These are phyloP conservation scores for Geotrichum restrictum DNA, from an alignment of 1,139 yeast species.

Conservation along the genomic window DNA sequence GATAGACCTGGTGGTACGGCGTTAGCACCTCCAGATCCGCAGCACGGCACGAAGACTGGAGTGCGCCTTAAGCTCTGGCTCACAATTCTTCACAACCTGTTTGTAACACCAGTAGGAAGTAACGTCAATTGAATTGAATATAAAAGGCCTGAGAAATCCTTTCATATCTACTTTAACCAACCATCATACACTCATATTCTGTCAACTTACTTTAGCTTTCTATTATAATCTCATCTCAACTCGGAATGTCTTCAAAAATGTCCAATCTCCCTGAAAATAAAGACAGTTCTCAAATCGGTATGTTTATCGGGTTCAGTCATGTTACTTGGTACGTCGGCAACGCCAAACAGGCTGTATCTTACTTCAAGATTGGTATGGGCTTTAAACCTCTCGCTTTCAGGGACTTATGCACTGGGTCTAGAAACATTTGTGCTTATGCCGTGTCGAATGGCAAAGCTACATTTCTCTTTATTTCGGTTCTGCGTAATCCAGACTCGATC, in stretches of 20 bases:
- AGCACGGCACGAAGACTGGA: no score
- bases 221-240: background rate
- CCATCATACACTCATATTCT: background rate
- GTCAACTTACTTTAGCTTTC: background rate
- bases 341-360: conserved; percentile 60
- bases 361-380: conserved; percentile 56
- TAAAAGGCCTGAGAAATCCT: no score
- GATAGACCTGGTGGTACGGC: no score
- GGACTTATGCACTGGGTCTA: conserved; percentile 67
- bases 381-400: conserved; percentile 58
- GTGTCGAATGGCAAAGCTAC: conserved; percentile 53
- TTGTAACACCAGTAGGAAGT: no score
- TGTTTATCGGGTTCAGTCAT: conserved; percentile 44
- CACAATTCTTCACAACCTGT: no score
- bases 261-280: background rate
- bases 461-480: conserved; percentile 50
- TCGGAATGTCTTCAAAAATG: background rate
- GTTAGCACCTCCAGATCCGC: no score
- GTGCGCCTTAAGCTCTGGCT: no score
- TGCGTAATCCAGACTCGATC: conserved; percentile 27
- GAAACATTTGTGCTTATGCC: conserved; percentile 56
- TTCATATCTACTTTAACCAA: no score
- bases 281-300: background rate
- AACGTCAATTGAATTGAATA: no score
- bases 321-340: conserved; percentile 61